These are phyloP conservation scores for Immersiella caudata DNA, from an alignment of 495 filamentous ascomycete species.

Conservation along the genomic window DNA sequence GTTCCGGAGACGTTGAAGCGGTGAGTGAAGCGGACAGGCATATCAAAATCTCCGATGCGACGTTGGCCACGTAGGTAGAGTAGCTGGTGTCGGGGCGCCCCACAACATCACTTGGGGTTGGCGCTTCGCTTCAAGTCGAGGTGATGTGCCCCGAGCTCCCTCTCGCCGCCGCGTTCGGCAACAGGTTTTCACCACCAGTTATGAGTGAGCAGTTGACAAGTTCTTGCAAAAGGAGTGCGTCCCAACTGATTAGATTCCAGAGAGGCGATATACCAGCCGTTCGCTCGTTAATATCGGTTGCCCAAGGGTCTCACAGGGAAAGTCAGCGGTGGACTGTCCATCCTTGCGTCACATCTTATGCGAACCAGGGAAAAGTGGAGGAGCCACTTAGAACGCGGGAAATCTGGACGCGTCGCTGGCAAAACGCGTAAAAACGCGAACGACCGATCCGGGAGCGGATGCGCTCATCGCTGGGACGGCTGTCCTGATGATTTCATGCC, in stretches of 20 bases:
- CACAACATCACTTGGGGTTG: neutral
- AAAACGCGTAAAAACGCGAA: constrained; percentile 28
- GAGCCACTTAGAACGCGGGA: constrained; percentile 18
- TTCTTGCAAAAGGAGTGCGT: neutral
- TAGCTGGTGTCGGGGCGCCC: neutral
- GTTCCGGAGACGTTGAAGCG: neutral
- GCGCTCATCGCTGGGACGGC: neutral
- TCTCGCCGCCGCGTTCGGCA: neutral
- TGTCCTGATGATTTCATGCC: constrained; percentile 18
- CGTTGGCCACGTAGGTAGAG: neutral
- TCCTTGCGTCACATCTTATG: constrained; percentile 31
- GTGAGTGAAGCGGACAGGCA: neutral
- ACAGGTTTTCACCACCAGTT: neutral
- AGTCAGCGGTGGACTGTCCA: constrained; percentile 9
- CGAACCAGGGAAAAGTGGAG: constrained; percentile 12
- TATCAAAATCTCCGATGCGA: constrained; percentile 12
- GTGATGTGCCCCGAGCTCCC: neutral
- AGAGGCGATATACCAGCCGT: neutral
- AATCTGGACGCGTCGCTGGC: constrained; percentile 13
- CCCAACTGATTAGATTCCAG: neutral
- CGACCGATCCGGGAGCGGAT: neutral
- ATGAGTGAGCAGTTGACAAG: neutral
- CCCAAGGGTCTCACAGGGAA: constrained; percentile 13
- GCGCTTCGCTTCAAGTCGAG: neutral
- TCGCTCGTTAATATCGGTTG: constrained; percentile 1